Base-by-base conservation (phyloP, 2,329 filamentous ascomycete genomes). In the Venturiaceae sp. region DNA sequence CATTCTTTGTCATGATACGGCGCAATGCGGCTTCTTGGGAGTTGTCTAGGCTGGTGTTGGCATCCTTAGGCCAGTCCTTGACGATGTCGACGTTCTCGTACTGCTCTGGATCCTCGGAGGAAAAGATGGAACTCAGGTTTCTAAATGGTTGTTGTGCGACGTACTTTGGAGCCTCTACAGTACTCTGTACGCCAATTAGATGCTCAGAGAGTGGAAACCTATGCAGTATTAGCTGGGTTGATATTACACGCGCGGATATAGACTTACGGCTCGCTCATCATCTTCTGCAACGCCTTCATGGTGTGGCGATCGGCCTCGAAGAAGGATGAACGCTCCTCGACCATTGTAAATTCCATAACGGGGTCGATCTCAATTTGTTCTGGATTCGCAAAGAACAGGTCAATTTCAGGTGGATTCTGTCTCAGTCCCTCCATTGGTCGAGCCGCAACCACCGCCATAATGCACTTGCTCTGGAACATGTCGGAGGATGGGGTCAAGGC, bases 221-320 rank as follows among this genome's bases (percentile, higher is more conserved):
- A n/a, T n/a, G n/a, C n/a, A n/a, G n/a, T n/a, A n/a, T n/a, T n/a
- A 86, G 4, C 74, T 71, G n/a, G n/a, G n/a, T n/a, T n/a, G n/a
- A n/a, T n/a, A n/a, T n/a, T n/a, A n/a, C n/a, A n/a, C n/a, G n/a
- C n/a, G n/a, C n/a, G n/a, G n/a, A n/a, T n/a, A n/a, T n/a, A n/a
- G n/a, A n/a, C n/a, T n/a, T n/a, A n/a, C 6, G 72, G 71, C 71
- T 88, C 84, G 61, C 69, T 68, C 59, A 72, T 78, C 72, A 81
- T 68, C 72, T 83, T 77, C 73, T 96, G 90, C 1, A 96, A 72
- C 0, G 87, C 86, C 14, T 82, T 74, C 67, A 96, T 77, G 0
- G 85, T 86, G 67, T 95, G 83, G 0, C 88, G 80, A 37, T 83
- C 79, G 0, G 88, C 83, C 69, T 96, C 92, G 62, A 83, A 96